phyloP scores from a whole-genome alignment of 129 eudicot genomes.

The Lactuca saligna region DNA sequence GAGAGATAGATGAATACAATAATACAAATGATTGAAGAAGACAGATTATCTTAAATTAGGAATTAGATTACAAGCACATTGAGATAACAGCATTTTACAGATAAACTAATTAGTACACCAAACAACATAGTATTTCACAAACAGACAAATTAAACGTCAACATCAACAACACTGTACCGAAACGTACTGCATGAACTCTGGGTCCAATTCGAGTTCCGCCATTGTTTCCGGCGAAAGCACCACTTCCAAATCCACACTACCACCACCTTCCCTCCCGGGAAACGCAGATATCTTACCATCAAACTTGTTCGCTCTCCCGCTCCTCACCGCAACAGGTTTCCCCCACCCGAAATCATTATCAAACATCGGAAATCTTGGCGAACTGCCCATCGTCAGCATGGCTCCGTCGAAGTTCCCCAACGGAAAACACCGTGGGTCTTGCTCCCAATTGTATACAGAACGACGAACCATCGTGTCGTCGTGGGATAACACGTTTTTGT shows the following conservation, averaged over 20 bases:
- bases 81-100: conserved; percentile 11
- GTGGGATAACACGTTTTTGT: conserved; percentile 57
- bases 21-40: neutral
- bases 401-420: conserved; percentile 89
- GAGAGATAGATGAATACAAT: neutral
- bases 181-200: conserved; percentile 79
- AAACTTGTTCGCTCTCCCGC: conserved; percentile 86
- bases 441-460: conserved; percentile 63
- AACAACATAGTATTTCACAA: conserved; percentile 25
- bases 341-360: conserved; percentile 97
- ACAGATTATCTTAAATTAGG: conserved; percentile 9
- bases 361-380: conserved; percentile 88
- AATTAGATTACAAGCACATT: conserved; percentile 21
- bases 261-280: conserved; percentile 73
- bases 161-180: conserved; percentile 8
- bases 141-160: conserved; percentile 14
- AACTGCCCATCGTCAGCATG: conserved; percentile 89
- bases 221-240: conserved; percentile 78
- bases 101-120: neutral
- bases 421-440: conserved; percentile 74
- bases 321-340: conserved; percentile 67
- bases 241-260: conserved; percentile 90
- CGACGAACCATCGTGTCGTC: conserved; percentile 55
- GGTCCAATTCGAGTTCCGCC: conserved; percentile 60
- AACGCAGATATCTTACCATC: conserved; percentile 93